These are phyloP conservation scores for Dictyostelium capitatum DNA, from an alignment of 78 protist species.

Conservation along the genomic window DNA sequence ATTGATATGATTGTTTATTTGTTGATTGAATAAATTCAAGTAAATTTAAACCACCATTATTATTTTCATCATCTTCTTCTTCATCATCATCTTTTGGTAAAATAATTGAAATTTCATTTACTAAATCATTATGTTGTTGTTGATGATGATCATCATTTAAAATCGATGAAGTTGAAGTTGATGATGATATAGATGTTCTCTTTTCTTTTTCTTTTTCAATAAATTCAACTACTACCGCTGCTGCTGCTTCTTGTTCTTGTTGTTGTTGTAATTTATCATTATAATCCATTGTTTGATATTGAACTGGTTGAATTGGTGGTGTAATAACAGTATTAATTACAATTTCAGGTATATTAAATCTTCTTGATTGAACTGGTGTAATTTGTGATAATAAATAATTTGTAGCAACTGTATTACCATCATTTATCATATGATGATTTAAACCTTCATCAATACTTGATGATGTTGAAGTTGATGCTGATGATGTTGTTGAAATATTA, in stretches of 20 bases:
- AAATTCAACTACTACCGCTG: not conserved
- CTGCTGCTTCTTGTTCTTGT: not conserved
- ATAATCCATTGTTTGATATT: slow-evolving; percentile 2
- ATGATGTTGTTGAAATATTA: not conserved
- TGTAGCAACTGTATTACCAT: not conserved
- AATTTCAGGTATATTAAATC: slow-evolving; percentile 11
- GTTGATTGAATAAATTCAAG: too few relatives aligned
- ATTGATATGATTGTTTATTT: not conserved
- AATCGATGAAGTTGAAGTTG: slow-evolving; percentile 5
- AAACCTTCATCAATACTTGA: not conserved
- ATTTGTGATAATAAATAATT: not conserved
- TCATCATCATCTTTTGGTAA: not conserved
- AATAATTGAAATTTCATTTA: slow-evolving; percentile 5
- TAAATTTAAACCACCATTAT: not conserved
- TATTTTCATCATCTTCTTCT: not conserved
- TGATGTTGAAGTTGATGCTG: not conserved
- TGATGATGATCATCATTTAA: not conserved
- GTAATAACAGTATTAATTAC: not conserved
- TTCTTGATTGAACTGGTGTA: not conserved
- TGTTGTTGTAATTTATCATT: not conserved
- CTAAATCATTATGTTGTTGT: not conserved
- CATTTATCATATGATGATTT: not conserved
- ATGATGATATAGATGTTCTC: not conserved
- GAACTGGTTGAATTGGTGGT: slow-evolving; percentile 1
- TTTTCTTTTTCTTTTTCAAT: not conserved